Base-by-base conservation (phyloP, 163 green algal genomes). In the Prototheca wickerhamii region DNA sequence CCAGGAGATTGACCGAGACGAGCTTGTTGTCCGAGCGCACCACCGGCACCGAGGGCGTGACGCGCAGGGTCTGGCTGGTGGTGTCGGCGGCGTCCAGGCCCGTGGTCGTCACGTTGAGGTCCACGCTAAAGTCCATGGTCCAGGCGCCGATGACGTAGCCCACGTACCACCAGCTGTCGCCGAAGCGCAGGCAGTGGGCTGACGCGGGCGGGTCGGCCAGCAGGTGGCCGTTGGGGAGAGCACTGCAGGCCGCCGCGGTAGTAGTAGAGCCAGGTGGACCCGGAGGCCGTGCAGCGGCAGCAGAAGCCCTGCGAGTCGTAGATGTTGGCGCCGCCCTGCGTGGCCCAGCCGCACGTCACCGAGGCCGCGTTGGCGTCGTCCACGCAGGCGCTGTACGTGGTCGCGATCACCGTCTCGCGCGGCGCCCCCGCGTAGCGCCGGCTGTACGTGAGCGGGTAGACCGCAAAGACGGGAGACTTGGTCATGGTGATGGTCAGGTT, bases 271-370 rank as follows among this genome's bases (percentile, higher is more conserved):
- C 21, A 61, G 32, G 20, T 42, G n/a, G 25, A 35, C 30, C 46
- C 64, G 30, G 32, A 28, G 4, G 62, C 20, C n/a, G 60, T 61
- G 74, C 89, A 96, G 2, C 61, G 31, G 70, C 89, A 96, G 54
- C 79, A 88, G 60, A 96, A 96, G 40, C 89, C 89, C 70, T 96
- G 89, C 44, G 79, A 91, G 72, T 91, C 75, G 4, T 26, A 34
- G 26, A 58, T 8, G 25, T 58, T 58, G 26, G 10, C 8, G 51
- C 51, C 51, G 25, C 21, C 21, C 10, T 29, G 51, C n/a, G 51
- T 58, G 12, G 55, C 55, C 31, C 32, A 49, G 32, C 55, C 32
- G 55, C 55, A 44, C 4, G 32, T 61, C 8, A 21, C 12, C 23
- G 18, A 18, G 7, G 31, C 20, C 7, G 32, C 28, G 10, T 29